These are phyloP conservation scores for Hanseniaspora valbyensis DNA, from an alignment of 805 yeast genomes.

Conservation along the genomic window DNA sequence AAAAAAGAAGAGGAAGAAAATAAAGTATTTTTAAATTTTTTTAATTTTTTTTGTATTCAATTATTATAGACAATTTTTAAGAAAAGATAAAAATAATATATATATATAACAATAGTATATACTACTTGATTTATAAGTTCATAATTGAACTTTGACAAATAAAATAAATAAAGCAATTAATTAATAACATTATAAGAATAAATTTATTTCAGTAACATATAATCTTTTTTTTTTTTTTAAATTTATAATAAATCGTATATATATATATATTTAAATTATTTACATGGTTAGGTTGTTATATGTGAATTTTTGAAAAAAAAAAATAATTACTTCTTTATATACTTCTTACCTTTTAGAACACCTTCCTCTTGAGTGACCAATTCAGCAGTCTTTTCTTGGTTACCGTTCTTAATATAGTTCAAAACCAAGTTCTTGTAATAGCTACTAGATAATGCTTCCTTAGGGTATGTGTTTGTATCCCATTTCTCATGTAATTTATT, in stretches of 20 bases:
- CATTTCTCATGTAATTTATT: conserved; percentile 59
- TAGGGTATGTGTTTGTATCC: conserved; percentile 28
- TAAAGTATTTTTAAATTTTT: too few species aligned
- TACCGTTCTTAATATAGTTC: conserved; percentile 68
- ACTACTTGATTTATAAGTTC: too few species aligned
- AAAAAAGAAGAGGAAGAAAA: too few species aligned
- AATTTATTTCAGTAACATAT: too few species aligned
- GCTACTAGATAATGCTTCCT: conserved; percentile 41
- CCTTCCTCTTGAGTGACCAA: conserved; percentile 4
- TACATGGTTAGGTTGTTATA: conserved; percentile 8
- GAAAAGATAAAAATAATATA: too few species aligned
- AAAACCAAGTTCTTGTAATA: conserved; percentile 60
- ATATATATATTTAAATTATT: neutral
- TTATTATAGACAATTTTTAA: too few species aligned
- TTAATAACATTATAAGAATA: too few species aligned
- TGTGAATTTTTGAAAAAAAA: too few species aligned
- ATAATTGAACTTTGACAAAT: too few species aligned
- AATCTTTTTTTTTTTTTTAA: neutral
- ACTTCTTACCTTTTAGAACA: neutral
- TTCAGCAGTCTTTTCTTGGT: conserved; percentile 16
- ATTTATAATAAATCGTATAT: neutral
- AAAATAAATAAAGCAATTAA: too few species aligned
- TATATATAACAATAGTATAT: too few species aligned
- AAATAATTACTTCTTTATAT: neutral
- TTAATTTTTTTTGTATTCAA: too few species aligned